Base-by-base conservation (phyloP, 1,139 yeast species). In the Pichia sp. region DNA sequence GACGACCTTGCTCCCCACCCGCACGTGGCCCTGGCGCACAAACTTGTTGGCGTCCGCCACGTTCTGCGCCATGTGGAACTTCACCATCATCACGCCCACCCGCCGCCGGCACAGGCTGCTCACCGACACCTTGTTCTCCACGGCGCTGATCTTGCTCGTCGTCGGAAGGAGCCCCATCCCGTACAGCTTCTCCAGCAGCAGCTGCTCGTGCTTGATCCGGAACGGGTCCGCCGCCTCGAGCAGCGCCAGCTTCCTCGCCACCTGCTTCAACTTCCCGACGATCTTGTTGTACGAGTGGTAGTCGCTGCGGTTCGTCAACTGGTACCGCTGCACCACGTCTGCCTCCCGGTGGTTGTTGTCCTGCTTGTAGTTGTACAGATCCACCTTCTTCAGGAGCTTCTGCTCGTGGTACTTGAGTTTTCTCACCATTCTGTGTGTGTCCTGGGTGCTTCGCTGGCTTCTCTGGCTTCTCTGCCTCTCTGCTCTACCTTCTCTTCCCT, bases 281-380 rank as follows among this genome's bases (percentile, higher is more conserved):
- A 92, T 81, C 65, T 82, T 85, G 74, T 93, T 93, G 71, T 93
- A 93, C 69, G 90, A 90, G 69, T 87, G 95, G 70, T 95, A 95
- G 70, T 95, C 99, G 70, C 90, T 97, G 68, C 99, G 81, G 70
- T 92, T 87, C 66, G 90, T 97, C 53, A 95, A 80, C 69, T 92
- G 97, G 71, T 92, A 95, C 53, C 90, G 87, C 65, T 95, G 80
- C 96, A 93, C 93, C 46, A 95, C 96, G 70, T 89, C 95, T 40
- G 96, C 85, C 66, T 93, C 99, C 61, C 99, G 77, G 70, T 95
- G 99, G 42, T 95, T 92, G 57, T 86, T 86, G 70, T 93, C 99
- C 67, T 90, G 96, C 71, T 93, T 93, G 97, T 98, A 95, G 71
- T 93, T 96, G 54, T 90, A 87, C 75, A 95, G 90, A 70, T 93